Evolutionary conservation across 371 early-diverging fungal species (phyloP), one percentile per base, ranked within the genome.

Genomic region (Mortierella sp.): DNA sequence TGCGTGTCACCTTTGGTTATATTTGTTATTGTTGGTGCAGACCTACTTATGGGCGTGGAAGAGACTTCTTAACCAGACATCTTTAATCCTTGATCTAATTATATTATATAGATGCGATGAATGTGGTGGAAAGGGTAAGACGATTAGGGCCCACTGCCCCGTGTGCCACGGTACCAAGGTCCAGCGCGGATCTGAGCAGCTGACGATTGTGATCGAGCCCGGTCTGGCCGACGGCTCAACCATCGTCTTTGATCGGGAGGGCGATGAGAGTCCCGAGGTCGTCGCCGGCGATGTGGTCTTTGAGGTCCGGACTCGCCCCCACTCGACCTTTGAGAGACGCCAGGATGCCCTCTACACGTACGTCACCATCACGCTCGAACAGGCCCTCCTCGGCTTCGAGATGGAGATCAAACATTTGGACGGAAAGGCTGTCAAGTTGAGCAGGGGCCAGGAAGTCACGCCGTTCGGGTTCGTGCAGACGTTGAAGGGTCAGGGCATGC

Each of bases 121-220:
- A 31, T 99, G 99, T 83, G 91, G 92, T 43, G 99, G 98, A 44
- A 93, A 93, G 76, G 99, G 99, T 34, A 97, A 97, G 85, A 87
- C 90, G 41, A 91, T 97, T 64, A 89, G 89, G 52, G 86, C 90
- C 40, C 90, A 90, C 50, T 99, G 99, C 77, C 89, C 95, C 5
- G 86, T 88, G 37, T 99, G 99, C 87, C 69, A 87, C 34, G 99
- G 99, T 14, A 80, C 89, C 52, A 97, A 96, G 52, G 96, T 98
- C 39, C 89, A 88, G 45, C 91, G 97, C 53, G 96, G 94, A 64
- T 91, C 92, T 64, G 96, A 95, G 75, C 92, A 93, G 64, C 82
- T 99, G 53, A 91, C 95, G 0, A 86, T 99, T 43, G 86, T 88
- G 24, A 86, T 99, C 66, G 96, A 97, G 71, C 92, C 92, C 16